Conservation (phyloP, 1,284 basidiomycete species). For the Microbotryomycetes sp. region DNA sequence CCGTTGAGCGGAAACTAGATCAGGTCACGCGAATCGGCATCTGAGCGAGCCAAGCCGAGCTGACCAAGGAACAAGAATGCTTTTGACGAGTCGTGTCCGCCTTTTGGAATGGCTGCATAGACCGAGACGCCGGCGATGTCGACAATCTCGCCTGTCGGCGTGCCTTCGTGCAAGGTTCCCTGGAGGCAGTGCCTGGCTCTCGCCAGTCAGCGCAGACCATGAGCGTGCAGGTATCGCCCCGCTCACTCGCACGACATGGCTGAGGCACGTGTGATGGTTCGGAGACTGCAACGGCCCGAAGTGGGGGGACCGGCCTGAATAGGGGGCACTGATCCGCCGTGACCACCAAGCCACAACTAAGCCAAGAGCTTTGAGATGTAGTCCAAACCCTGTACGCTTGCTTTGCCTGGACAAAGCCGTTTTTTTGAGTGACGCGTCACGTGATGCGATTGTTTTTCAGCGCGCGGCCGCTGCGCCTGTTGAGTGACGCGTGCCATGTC, state of each 20-base stretch:
- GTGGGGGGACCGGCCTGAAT: too few relatives aligned
- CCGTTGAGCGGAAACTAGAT: background rate
- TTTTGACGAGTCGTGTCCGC: background rate
- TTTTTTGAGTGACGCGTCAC: too few relatives aligned
- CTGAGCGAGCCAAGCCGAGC: background rate
- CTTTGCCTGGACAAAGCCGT: too few relatives aligned
- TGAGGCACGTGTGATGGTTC: background rate
- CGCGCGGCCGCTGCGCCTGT: background rate
- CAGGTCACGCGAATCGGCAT: background rate
- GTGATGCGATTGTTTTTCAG: too few relatives aligned
- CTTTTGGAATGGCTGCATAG: background rate
- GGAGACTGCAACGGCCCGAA: too few relatives aligned
- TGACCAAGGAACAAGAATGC: background rate
- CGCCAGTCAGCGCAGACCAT: background rate
- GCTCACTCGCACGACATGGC: background rate
- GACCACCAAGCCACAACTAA: too few relatives aligned
- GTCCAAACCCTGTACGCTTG: too few relatives aligned
- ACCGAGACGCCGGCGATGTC: background rate
- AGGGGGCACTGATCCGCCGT: too few relatives aligned
- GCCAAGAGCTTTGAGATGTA: too few relatives aligned
- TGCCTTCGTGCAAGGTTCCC: background rate
- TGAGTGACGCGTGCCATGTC: background rate
- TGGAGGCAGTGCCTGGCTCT: background rate
- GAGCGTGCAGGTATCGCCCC: background rate
- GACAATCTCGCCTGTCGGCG: background rate